Evolutionary conservation across 768 basidiomycete species (phyloP).

Genomic region (Candolleomyces efflorescens): DNA sequence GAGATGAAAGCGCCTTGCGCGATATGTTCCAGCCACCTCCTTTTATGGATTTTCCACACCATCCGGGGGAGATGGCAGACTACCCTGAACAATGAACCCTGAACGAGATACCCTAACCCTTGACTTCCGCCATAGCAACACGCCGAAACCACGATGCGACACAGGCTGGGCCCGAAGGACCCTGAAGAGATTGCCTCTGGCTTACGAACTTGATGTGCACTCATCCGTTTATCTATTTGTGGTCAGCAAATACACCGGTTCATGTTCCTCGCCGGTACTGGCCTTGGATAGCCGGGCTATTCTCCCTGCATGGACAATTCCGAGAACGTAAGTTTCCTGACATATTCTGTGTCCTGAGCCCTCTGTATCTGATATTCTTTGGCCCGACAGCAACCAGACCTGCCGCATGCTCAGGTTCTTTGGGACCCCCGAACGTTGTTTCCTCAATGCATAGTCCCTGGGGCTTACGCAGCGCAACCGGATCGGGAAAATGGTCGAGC

Average conservation of each 20-base stretch:
- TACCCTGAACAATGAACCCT: not conserved
- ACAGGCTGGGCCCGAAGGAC: no score
- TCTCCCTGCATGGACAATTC: no score
- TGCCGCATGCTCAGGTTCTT: not conserved
- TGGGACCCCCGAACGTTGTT: not conserved
- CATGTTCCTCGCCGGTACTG: no score
- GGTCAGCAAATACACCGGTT: no score
- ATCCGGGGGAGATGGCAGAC: not conserved
- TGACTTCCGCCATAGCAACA: constrained; percentile 3
- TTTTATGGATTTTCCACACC: not conserved
- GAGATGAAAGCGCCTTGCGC: not conserved
- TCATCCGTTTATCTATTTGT: no score
- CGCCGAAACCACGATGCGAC: not conserved
- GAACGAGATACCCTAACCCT: not conserved
- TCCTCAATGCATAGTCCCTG: not conserved
- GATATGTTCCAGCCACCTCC: not conserved
- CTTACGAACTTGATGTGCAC: no score
- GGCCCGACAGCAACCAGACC: not conserved
- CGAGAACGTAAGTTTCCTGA: no score
- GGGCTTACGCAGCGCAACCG: not conserved
- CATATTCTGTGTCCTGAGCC: no score
- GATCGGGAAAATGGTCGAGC: not conserved
- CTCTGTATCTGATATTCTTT: not conserved
- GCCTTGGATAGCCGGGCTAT: no score
- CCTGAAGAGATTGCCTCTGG: no score